Evolutionary conservation across 139 green algal genomes (phyloP).

Genomic region (Chlorella sp.): DNA sequence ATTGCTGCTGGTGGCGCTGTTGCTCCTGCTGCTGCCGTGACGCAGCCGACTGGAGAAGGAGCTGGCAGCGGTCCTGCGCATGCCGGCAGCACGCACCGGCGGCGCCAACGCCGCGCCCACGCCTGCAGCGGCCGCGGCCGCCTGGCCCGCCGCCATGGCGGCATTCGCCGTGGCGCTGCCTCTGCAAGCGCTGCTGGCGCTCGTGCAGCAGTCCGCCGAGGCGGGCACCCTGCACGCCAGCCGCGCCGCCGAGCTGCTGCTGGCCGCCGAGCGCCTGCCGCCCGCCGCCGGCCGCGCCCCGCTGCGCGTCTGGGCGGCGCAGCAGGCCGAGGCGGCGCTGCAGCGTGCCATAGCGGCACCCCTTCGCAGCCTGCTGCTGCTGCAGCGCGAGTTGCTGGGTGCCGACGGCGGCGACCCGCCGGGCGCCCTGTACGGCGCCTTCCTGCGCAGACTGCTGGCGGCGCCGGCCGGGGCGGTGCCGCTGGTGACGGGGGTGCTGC

Average conservation of each 20-base stretch:
- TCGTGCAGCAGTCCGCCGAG: neutral
- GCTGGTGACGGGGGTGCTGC: slow-evolving; percentile 18
- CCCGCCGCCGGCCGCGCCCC: neutral
- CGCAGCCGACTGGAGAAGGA: slow-evolving; percentile 14
- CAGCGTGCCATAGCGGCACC: neutral
- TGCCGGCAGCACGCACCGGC: neutral
- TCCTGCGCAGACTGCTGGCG: too few species aligned
- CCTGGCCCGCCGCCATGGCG: slow-evolving; percentile 15
- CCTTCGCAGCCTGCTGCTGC: slow-evolving; percentile 1
- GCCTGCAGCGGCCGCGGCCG: neutral
- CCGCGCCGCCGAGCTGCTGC: slow-evolving; percentile 1
- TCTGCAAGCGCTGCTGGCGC: neutral
- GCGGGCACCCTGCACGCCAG: neutral
- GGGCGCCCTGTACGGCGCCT: neutral
- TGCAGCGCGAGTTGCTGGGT: neutral
- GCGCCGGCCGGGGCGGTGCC: neutral
- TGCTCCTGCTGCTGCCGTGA: too few species aligned
- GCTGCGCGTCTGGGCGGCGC: neutral
- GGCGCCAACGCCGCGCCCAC: neutral
- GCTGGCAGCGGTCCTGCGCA: neutral
- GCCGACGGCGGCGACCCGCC: too few species aligned
- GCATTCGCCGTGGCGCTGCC: slow-evolving; percentile 12
- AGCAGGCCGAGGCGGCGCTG: slow-evolving; percentile 10
- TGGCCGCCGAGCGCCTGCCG: neutral
- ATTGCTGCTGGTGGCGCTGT: neutral